phyloP scores from a whole-genome alignment of 192 early-diverging fungal genomes.

The Chytriomyces confervae region DNA sequence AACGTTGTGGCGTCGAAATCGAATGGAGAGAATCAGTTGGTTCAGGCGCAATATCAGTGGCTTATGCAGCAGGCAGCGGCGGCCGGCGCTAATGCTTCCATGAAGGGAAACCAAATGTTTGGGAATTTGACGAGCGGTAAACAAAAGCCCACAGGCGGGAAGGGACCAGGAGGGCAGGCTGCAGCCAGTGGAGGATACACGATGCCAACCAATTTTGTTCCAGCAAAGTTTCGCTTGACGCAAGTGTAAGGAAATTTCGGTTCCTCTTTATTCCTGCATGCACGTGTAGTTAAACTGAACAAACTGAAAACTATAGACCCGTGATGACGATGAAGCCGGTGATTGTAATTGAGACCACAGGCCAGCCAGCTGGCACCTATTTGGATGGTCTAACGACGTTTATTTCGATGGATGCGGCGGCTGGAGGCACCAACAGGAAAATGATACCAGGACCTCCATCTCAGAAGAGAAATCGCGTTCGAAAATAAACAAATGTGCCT shows the following conservation, averaged over 20 bases:
- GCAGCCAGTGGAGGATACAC: not conserved
- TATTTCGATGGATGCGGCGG: slow-evolving; percentile 7
- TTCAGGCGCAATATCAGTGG: slow-evolving; percentile 28
- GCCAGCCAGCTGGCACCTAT: not conserved
- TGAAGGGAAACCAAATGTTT: not conserved
- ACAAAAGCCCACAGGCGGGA: not conserved
- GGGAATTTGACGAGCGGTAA: not conserved
- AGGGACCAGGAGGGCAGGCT: not conserved
- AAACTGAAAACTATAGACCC: not conserved
- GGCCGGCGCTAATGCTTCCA: not conserved
- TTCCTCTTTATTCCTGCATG: not conserved
- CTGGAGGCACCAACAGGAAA: not conserved
- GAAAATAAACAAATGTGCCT: not conserved
- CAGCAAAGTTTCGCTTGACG: slow-evolving; percentile 7
- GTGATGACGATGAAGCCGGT: slow-evolving; percentile 18
- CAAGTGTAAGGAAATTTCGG: slow-evolving; percentile 8
- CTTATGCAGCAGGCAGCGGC: slow-evolving; percentile 3
- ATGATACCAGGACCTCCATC: not conserved
- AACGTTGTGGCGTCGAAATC: not conserved
- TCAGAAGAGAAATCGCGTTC: not conserved
- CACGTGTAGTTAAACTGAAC: no score
- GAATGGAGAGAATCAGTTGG: slow-evolving; percentile 4
- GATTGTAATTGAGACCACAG: slow-evolving; percentile 17
- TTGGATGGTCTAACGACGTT: slow-evolving; percentile 12
- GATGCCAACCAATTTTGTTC: not conserved